Evolutionary conservation across 306 rosid species (phyloP).

Genomic region (Quercus alba): DNA sequence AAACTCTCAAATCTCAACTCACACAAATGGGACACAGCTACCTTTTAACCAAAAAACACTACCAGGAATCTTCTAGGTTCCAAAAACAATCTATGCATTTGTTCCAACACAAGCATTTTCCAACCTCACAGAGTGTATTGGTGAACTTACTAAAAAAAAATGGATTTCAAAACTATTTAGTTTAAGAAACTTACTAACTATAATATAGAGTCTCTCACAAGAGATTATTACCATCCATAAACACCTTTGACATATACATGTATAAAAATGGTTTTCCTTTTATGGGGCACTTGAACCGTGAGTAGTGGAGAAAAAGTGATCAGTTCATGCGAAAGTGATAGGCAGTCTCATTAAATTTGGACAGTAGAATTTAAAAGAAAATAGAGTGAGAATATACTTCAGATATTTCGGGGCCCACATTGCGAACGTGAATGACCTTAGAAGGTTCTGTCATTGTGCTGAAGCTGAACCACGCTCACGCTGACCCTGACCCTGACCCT

Average conservation of each 20-base stretch:
- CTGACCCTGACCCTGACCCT: conserved; percentile 25
- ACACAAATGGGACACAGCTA: too few species aligned
- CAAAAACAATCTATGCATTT: not conserved
- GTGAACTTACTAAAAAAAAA: not conserved
- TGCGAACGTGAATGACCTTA: conserved; percentile 94
- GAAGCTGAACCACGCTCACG: conserved; percentile 33
- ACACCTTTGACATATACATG: not conserved
- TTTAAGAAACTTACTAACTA: conserved; percentile 1
- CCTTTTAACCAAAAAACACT: not conserved
- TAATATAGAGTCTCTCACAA: too few species aligned
- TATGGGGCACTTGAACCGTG: not conserved
- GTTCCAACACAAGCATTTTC: not conserved
- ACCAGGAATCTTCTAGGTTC: not conserved
- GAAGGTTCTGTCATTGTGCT: conserved; percentile 84
- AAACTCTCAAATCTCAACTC: too few species aligned
- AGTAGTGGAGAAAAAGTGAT: too few species aligned
- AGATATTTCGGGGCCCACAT: conserved; percentile 93
- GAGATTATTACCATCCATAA: not conserved
- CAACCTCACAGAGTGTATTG: not conserved
- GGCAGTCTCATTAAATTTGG: not conserved
- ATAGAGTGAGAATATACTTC: conserved; percentile 46
- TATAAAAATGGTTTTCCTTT: not conserved
- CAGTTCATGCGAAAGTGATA: too few species aligned
- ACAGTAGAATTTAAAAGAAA: not conserved
- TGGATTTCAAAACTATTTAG: not conserved